Conservation (phyloP, 805 yeast species). For the Saccharomycopsis fibuligera region DNA sequence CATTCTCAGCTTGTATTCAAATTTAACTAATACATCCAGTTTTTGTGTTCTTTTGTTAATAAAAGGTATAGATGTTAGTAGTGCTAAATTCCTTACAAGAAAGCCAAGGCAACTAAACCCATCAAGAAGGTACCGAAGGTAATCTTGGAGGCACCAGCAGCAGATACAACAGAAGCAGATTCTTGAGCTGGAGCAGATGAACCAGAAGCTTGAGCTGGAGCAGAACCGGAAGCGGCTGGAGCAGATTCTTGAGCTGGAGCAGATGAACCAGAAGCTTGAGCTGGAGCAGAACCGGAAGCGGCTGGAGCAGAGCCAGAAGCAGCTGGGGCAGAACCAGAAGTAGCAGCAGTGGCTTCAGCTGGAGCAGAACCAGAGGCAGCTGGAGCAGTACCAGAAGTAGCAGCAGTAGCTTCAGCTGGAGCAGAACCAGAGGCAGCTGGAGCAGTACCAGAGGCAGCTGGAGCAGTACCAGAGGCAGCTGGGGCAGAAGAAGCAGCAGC, state of each 20-base stretch:
- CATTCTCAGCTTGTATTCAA: too few species aligned
- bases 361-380: background rate
- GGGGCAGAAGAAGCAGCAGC: slow-evolving; percentile 4
- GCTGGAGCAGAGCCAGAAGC: background rate
- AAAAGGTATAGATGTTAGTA: background rate
- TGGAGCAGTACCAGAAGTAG: slow-evolving; percentile 3
- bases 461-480: slow-evolving; percentile 3
- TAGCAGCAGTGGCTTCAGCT: background rate
- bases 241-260: slow-evolving; percentile 1
- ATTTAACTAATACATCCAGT: background rate
- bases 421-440: background rate
- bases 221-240: background rate
- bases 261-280: slow-evolving; percentile 1
- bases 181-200: background rate
- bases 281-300: background rate
- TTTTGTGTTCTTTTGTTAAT: background rate
- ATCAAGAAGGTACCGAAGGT: background rate
- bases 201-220: background rate
- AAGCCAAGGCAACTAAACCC: background rate
- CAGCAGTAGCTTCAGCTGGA: background rate
- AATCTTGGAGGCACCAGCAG: background rate
- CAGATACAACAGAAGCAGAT: background rate
- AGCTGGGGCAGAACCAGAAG: background rate
- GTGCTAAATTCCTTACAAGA: background rate
- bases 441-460: background rate